Evolutionary conservation across 441 rosid species (phyloP), one percentile per base, ranked within the genome.

Genomic region (Pelargonium fulgidum): DNA sequence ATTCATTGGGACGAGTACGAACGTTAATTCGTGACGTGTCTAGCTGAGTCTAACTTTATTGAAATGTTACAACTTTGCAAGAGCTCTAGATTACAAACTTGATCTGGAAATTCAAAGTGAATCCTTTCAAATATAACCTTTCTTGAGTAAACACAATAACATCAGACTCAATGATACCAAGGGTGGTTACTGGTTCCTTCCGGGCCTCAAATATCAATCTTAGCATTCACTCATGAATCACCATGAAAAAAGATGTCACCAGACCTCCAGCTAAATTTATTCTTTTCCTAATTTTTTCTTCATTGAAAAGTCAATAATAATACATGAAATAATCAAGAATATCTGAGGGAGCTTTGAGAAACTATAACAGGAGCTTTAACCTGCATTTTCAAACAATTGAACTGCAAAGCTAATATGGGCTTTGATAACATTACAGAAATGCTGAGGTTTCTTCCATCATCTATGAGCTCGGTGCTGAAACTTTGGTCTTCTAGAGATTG

Each of bases 341-440:
- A 26, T 70, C 62, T 72, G 58, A 73, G 39, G 47, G 80, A 68
- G 64, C 64, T 76, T 52, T 74, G 64, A 59, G 82, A 22, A 66
- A 87, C 68, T 48, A 83, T 78, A 73, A 67, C 68, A 48, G 98
- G 99, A 68, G 96, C 89, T 80, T 92, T 89, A 58, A 94, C 99
- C 76, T 75, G 81, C 99, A 94, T 92, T 80, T 81, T 87, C 75
- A 92, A 78, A 80, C 81, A 69, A 62, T 72, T 86, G 73, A 94
- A 85, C 72, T 89, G 84, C 78, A 94, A 81, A 69, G 99, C 96
- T 52, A 94, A 44, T 62, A 94, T 70, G 67, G 99, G 99, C 72
- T 81, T 87, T 4, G 98, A 94, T 62, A 87, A 75, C 96, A 94
- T 77, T 61, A 94, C 86, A 0, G 86, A 85, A 69, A 79, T 58